Evolutionary conservation across 2,329 filamentous ascomycete genomes (phyloP).

Genomic region (Elsinoe perseae): DNA sequence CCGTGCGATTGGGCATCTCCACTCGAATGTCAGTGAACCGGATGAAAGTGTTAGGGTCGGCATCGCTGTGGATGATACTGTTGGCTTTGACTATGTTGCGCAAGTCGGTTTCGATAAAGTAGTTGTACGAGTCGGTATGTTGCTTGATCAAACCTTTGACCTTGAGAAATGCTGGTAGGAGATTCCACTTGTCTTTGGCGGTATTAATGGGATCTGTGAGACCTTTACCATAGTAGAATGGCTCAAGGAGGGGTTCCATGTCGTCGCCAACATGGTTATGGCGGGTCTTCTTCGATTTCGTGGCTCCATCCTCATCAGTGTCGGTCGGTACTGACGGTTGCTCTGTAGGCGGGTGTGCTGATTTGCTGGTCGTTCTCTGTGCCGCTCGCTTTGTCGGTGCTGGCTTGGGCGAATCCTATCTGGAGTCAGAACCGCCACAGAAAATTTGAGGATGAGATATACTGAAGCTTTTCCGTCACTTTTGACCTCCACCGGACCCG

Average conservation of each 20-base stretch:
- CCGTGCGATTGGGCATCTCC: conserved; percentile 68
- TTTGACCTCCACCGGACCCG: conserved; percentile 25
- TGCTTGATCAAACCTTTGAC: conserved; percentile 96
- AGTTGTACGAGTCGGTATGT: conserved; percentile 98
- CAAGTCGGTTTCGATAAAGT: conserved; percentile 92
- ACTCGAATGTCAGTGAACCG: conserved; percentile 66
- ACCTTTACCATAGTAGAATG: conserved; percentile 62
- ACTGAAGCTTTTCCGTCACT: conserved; percentile 21
- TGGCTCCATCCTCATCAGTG: not conserved
- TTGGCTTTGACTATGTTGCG: conserved; percentile 96
- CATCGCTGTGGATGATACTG: conserved; percentile 79
- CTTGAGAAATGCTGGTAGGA: conserved; percentile 94
- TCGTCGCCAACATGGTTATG: conserved; percentile 18
- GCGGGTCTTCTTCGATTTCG: conserved; percentile 13
- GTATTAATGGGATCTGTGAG: conserved; percentile 63
- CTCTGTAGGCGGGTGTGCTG: not conserved
- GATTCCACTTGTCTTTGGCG: conserved; percentile 84
- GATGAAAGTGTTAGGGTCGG: conserved; percentile 86
- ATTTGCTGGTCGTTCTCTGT: conserved; percentile 13
- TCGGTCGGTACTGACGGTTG: not conserved
- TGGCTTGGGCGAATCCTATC: conserved; percentile 5
- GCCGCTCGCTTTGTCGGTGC: conserved; percentile 16
- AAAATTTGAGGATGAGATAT: not conserved
- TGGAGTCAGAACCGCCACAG: not conserved
- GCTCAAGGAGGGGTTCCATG: conserved; percentile 54